These are phyloP conservation scores for Buddleja alternifolia DNA, from an alignment of 257 asterid species.

Conservation along the genomic window DNA sequence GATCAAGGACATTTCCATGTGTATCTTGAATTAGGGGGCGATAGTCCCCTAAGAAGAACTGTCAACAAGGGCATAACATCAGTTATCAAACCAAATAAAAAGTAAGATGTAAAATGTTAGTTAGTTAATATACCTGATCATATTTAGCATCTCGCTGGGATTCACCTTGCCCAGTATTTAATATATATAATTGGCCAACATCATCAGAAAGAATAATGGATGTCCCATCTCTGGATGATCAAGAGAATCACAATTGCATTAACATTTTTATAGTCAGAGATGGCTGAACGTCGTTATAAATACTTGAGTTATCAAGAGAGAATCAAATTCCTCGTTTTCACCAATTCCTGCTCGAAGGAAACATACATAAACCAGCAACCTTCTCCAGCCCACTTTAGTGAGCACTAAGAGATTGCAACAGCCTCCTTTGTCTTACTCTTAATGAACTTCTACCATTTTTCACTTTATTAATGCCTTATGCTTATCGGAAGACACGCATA, in stretches of 20 bases:
- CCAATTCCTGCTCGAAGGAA: background rate
- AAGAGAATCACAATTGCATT: conserved; percentile 30
- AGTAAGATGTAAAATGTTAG: conserved; percentile 20
- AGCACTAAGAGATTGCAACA: conserved; percentile 13
- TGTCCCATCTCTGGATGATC: conserved; percentile 85
- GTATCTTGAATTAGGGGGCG: conserved; percentile 95
- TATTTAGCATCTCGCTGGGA: conserved; percentile 86
- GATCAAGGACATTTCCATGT: conserved; percentile 94
- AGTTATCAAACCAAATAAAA: conserved; percentile 23
- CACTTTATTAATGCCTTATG: conserved; percentile 6
- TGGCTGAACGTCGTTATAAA: conserved; percentile 19
- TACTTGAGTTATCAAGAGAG: conserved; percentile 5
- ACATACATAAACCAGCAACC: conserved; percentile 1
- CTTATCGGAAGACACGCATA: conserved; percentile 24
- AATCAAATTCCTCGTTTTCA: conserved; percentile 1
- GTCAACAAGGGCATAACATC: conserved; percentile 41
- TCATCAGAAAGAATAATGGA: conserved; percentile 96
- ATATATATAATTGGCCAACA: conserved; percentile 85
- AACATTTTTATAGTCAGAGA: conserved; percentile 25
- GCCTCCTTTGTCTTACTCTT: background rate
- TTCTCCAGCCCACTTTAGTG: background rate
- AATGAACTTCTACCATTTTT: conserved; percentile 2
- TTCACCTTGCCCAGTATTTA: conserved; percentile 97
- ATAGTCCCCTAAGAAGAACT: conserved; percentile 96
- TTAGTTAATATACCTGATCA: conserved; percentile 70